Base-by-base conservation (phyloP, 2,329 filamentous ascomycete species). In the Cladosporium sp. region DNA sequence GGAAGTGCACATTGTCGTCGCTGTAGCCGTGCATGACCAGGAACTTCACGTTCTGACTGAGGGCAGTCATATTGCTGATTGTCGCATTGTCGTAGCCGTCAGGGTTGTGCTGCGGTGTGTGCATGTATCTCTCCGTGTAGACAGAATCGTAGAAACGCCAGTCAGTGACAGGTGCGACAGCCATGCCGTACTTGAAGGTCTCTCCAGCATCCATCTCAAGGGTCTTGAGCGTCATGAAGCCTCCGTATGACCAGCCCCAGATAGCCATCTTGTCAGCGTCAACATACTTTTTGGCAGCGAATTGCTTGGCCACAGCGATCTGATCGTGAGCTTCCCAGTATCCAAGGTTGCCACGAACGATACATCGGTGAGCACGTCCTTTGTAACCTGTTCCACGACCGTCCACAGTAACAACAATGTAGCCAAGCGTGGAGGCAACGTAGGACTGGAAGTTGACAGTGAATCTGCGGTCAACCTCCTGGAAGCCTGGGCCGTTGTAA, bases 171-270 rank as follows among this genome's bases (percentile, higher is more conserved):
- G 95, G 95, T 1, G 95, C 95, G 61, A 99, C 96, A 7, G 96
- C 93, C 91, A 99, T 97, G 71, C 95, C 96, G 77, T 99, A 99
- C 69, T 89, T 89, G 81, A 97, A 99, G 0, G 93, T 98, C 74
- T 87, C 78, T 5, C 96, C 95, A 10, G 88, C 94, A 76, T 99
- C 95, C 68, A 88, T 86, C 82, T 99, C 95, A 14, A 99, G 88
- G 1, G 92, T 95, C 82, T 99, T 99, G 73, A 99, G 85, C 6
- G 95, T 92, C 83, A 91, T 91, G 82, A 96, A 99, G 12, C 95
- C 95, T 66, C 95, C 95, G 75, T 95, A 99, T 69, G 92, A 96
- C 95, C 95, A 99, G 57, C 95, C 95, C 95, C 95, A 99, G 75
- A 99, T 96, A 23, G 93, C 93, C 71, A 99, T 87, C 64, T 91